Base-by-base conservation (phyloP, 2,329 filamentous ascomycete species). In the Cryphonectria radicalis region DNA sequence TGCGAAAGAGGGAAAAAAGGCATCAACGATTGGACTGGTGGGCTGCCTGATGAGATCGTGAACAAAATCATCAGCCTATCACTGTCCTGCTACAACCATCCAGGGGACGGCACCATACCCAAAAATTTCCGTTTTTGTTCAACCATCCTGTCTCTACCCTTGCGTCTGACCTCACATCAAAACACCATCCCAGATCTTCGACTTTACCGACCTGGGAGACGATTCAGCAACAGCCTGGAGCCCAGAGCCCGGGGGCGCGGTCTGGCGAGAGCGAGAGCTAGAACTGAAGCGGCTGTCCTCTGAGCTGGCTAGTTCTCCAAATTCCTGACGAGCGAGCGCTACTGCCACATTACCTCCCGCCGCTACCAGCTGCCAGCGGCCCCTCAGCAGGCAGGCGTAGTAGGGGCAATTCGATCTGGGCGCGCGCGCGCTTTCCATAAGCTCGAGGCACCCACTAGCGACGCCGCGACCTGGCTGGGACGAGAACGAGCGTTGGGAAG, bases 121-220 rank as follows among this genome's bases (percentile, higher is more conserved):
- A 22, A 65, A 53, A 65, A 19, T 10, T 17, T 40, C 43, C 43
- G 43, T 66, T 66, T 17, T 35, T 22, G 60, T 28, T 63, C 63
- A 19, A 53, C 46, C 19, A 66, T 66, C 63, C 14, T 53, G 10
- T 53, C 46, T n/a, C 63, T 28, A 66, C 43, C 63, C 63, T 66
- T 66, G 63, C 43, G 43, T 66, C 63, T 66, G 63, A 66, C 63
- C 32, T 66, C 63, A 53, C 43, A 55, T 53, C 63, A 42, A 63
- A 42, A 63, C 60, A 63, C 60, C 60, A 63, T 19, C 60, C 28
- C 63, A 53, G 43, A 53, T n/a, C 43, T 11, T 40, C 43, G 63
- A 66, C 63, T 43, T 53, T 53, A 53, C 43, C 63, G 8, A 66
- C 43, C 63, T 66, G 32, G 63, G 63, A 55, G 25, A 50, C 46